Base-by-base conservation (phyloP, 441 rosid species). In the Biscutella laevigata region DNA sequence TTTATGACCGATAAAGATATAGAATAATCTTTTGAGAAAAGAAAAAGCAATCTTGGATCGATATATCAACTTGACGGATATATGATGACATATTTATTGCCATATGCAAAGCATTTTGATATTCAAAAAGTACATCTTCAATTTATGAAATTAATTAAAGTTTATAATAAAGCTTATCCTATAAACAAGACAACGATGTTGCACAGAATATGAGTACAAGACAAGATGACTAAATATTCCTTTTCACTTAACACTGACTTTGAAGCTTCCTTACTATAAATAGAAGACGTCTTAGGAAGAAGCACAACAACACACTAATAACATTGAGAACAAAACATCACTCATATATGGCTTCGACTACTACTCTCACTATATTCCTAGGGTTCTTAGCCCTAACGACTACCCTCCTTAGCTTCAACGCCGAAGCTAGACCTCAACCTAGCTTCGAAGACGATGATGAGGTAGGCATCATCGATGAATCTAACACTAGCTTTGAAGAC, bases 341-440 rank as follows among this genome's bases (percentile, higher is more conserved):
- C 32, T 34, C 14, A n/a, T n/a, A 54, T 37, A 53, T 53, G 62
- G 37, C 33, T 13, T n/a, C n/a, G n/a, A 55, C 17, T 13, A 6
- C n/a, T 32, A 32, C 33, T 39, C 52, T 47, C 26, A 55, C 14
- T 25, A 22, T 64, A 11, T 56, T 40, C 57, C 50, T 64, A 24
- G 62, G 38, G 32, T 15, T 39, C 29, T 40, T 64, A 30, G 37
- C 57, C 44, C 25, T 63, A 39, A 55, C 43, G 21, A 44, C 41
- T 39, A 39, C n/a, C 47, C 11, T 29, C 4, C 56, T 62, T 4
- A 39, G 45, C 62, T 64, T 64, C 51, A 56, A 32, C 37, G 45
- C 52, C 9, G 62, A 64, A 56, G 62, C 45, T 39, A 64, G 68
- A 20, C 68, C 57, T 56, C 62, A 64, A 56, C 68, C 68, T 39